Percentiles rank a stretch among this genome's conserved stretches.
Conservation (phyloP, 2,329 filamentous ascomycete genomes). For the Xylaria sp. region DNA sequence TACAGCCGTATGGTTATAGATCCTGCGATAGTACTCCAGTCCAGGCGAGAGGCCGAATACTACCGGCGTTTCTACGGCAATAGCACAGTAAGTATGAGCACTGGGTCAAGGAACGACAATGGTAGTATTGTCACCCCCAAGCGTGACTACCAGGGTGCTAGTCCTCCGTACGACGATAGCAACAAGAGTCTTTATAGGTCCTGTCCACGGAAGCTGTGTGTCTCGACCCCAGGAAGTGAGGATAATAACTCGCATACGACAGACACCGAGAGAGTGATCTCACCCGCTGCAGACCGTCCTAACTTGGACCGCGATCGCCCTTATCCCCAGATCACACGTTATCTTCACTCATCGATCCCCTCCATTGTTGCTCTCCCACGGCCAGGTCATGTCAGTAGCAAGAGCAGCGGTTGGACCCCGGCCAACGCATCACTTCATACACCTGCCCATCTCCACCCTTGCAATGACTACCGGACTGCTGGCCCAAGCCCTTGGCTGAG, state of each 20-base stretch:
- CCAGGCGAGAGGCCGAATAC: conserved; percentile 61
- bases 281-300: conserved; percentile 43
- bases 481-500: conserved; percentile 57
- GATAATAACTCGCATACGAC: conserved; percentile 56
- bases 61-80: conserved; percentile 54
- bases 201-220: conserved; percentile 49
- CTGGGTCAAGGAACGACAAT: conserved; percentile 11
- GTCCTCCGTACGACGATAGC: conserved; percentile 43
- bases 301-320: conserved; percentile 34
- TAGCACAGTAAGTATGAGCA: conserved; percentile 35
- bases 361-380: conserved; percentile 37
- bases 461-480: conserved; percentile 40
- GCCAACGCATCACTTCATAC: conserved; percentile 39
- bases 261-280: conserved; percentile 56
- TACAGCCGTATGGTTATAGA: conserved; percentile 76
- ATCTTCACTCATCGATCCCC: conserved; percentile 42
- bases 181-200: conserved; percentile 39
- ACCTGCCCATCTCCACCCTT: conserved; percentile 29
- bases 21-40: conserved; percentile 62
- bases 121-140: conserved; percentile 39
- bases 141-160: conserved; percentile 47
- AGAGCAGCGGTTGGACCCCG: conserved; percentile 47
- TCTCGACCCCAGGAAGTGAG: conserved; percentile 37
- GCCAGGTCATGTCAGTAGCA: conserved; percentile 27
- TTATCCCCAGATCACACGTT: conserved; percentile 28